These are phyloP conservation scores for Austropuccinia psidii DNA, from an alignment of 1,284 basidiomycete genomes.

Conservation along the genomic window DNA sequence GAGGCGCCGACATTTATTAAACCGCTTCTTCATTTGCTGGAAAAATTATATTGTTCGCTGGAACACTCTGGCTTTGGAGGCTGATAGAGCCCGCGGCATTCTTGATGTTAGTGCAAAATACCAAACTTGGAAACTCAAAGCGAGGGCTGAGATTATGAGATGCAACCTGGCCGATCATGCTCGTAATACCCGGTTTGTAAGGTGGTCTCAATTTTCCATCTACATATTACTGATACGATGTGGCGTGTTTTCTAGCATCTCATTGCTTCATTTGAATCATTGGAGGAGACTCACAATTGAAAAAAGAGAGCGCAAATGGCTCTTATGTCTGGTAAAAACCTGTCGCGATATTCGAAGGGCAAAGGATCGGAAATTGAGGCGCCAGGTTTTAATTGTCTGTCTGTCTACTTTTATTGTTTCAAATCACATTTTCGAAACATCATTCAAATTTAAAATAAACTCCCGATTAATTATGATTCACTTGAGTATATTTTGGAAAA, in stretches of 20 bases:
- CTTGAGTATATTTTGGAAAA: not conserved
- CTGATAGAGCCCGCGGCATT: not conserved
- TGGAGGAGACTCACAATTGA: constrained; percentile 24
- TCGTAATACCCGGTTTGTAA: not conserved
- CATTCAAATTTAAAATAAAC: not conserved
- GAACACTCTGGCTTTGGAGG: not conserved
- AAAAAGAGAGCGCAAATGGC: constrained; percentile 5
- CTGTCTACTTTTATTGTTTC: constrained; percentile 17
- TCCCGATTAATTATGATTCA: not conserved
- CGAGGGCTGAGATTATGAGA: not conserved
- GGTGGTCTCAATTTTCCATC: not conserved
- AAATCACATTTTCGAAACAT: not conserved
- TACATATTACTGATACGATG: not conserved
- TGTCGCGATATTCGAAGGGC: constrained; percentile 12
- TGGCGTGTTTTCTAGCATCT: not conserved
- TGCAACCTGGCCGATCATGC: not conserved
- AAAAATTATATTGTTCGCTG: constrained; percentile 14
- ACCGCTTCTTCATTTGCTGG: constrained; percentile 3
- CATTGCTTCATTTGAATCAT: not conserved
- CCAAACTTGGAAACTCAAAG: constrained; percentile 20
- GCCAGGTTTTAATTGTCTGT: constrained; percentile 36
- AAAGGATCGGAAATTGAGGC: not conserved
- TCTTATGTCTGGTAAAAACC: not conserved
- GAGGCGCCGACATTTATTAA: not conserved
- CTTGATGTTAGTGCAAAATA: constrained; percentile 15